Evolutionary conservation across 139 green algal genomes (phyloP), one percentile per base, ranked within the genome.

Genomic region (Chlorella sp.): DNA sequence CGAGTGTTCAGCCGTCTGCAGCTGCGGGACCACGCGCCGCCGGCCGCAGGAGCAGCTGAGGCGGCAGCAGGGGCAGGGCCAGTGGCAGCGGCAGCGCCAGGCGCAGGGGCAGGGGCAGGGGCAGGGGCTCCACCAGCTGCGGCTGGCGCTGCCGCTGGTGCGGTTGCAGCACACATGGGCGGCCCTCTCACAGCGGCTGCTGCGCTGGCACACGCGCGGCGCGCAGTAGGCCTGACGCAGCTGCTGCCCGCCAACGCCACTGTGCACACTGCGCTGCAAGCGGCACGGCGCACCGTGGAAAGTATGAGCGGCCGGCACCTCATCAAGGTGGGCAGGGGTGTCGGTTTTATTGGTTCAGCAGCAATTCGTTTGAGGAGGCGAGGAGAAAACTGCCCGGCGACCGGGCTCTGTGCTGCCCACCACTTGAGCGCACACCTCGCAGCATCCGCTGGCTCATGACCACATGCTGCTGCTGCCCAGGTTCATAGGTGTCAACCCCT

Each of bases 251-350:
- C 78, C 8, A 41, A 88, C 11, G 72, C 60, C 48, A 83, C 78
- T 8, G 87, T 90, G 75, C 81, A 84, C 76, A 65, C 40, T 20
- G 78, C 78, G 41, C 75, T 86, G 51, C 16, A 67, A 70, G 46
- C 67, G 17, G 76, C 69, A 30, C 77, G 34, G 7, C 77, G 77
- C 60, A 44, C 34, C 40, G 60, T 43, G 19, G 60, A 28, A 2
- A 34, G 36, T 30, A 58, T 60, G 58, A 41, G 77, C 28, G 60
- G 58, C 28, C 30, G 43, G 20, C 40, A 40, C 34, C 30, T 83
- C 16, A 70, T 83, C 30, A 32, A 83, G 77, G 77, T 83, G 40
- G 1, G 69, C 67, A 11, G 24, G 24, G 60, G 60, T 22, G 60
- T 22, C 19, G 60, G 9, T 32, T 67, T 28, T 67, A n/a, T 67